These are phyloP conservation scores for Patellifolia procumbens DNA, from an alignment of 179 eudicot species.

Conservation along the genomic window DNA sequence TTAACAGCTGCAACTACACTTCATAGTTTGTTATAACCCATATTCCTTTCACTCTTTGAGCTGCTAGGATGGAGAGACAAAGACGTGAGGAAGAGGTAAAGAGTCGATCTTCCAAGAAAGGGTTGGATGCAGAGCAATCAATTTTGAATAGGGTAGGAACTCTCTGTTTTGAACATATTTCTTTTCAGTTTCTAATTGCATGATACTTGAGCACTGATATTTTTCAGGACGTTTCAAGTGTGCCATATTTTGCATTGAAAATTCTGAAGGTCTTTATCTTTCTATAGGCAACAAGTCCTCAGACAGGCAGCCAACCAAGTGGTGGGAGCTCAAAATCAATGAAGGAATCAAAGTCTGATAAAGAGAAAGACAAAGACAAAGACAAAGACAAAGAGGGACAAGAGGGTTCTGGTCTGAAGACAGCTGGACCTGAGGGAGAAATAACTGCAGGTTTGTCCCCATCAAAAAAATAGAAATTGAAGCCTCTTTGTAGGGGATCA, in stretches of 20 bases:
- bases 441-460: constrained; percentile 76
- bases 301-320: constrained; percentile 73
- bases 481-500: neutral
- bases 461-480: neutral
- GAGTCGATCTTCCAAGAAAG: constrained; percentile 74
- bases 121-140: constrained; percentile 74
- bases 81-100: constrained; percentile 90
- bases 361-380: constrained; percentile 38
- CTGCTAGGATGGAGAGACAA: constrained; percentile 97
- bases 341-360: constrained; percentile 68
- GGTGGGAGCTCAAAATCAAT: constrained; percentile 80
- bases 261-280: constrained; percentile 8
- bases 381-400: constrained; percentile 79
- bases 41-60: constrained; percentile 20
- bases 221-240: neutral
- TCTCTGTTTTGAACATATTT: constrained; percentile 7
- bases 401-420: constrained; percentile 80
- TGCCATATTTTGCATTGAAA: neutral
- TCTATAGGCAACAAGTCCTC: constrained; percentile 92
- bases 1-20: neutral
- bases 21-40: neutral
- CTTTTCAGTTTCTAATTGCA: neutral
- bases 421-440: constrained; percentile 94
- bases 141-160: constrained; percentile 68
- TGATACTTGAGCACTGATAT: neutral